Evolutionary conservation across 2,329 filamentous ascomycete species (phyloP).

Genomic region (Fusarium devonianum): DNA sequence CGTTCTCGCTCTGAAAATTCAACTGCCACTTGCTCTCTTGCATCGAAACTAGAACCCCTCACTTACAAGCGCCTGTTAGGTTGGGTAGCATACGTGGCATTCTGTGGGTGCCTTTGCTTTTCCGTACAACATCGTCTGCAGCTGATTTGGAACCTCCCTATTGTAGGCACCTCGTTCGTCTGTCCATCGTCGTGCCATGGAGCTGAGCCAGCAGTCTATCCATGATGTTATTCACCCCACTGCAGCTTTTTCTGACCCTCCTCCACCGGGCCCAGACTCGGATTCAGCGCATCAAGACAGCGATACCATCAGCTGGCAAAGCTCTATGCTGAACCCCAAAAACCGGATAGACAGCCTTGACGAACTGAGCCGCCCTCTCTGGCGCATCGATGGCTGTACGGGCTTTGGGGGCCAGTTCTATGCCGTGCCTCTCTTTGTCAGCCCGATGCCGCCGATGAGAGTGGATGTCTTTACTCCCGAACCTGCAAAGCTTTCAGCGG

Average conservation of each 20-base stretch:
- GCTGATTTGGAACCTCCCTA: conserved; percentile 16
- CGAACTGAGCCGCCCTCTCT: conserved; percentile 53
- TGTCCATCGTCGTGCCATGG: conserved; percentile 51
- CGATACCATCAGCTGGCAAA: conserved; percentile 49
- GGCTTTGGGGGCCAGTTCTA: conserved; percentile 66
- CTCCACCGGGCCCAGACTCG: not conserved
- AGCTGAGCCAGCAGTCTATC: conserved; percentile 60
- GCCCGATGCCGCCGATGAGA: conserved; percentile 56
- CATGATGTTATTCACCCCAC: conserved; percentile 66
- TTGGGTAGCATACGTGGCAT: conserved; percentile 30
- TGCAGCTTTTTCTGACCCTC: conserved; percentile 54
- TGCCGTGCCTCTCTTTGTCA: conserved; percentile 60
- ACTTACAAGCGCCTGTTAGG: conserved; percentile 17
- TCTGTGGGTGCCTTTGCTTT: conserved; percentile 31
- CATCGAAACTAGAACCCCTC: conserved; percentile 31
- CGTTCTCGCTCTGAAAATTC: conserved; percentile 10
- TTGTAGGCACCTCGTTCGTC: conserved; percentile 15
- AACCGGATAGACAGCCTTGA: conserved; percentile 66
- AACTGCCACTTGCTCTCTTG: conserved; percentile 21
- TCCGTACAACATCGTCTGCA: conserved; percentile 22
- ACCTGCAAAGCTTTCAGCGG: conserved; percentile 49
- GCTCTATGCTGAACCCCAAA: conserved; percentile 64
- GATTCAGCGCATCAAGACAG: conserved; percentile 3
- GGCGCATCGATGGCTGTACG: conserved; percentile 66
- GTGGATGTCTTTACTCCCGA: conserved; percentile 67